Base-by-base conservation (phyloP, 2,329 filamentous ascomycete species). In the Pseudonectria buxi region DNA sequence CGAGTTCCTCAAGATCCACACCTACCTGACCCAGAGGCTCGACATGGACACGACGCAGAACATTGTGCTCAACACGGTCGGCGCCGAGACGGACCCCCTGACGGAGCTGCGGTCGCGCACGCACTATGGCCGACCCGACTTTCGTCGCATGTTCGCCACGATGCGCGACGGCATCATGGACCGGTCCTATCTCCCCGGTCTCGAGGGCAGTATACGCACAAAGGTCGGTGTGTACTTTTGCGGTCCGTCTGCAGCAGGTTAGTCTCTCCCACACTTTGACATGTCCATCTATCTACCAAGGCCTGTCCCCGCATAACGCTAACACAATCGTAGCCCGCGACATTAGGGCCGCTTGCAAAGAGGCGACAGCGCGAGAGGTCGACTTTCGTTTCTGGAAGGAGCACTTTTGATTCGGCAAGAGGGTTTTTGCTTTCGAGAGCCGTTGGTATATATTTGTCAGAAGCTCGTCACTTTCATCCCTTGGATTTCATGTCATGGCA, bases 301-400 rank as follows among this genome's bases (percentile, higher is more conserved):
- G 3, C 6, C 14, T 6, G 4, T 24, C 15, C 2, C 22, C 24
- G 12, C 10, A 10, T 13, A 24, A 30, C n/a, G 22, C 64, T 71
- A 57, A 72, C 57, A 10, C n/a, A 31, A 31, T 29, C 12, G 69
- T 75, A 64, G 90, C 90, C 6, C 76, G 88, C 47, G 78, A 86
- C 53, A 95, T 98, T 58, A 83, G 85, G 62, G 77, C 78, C 56
- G 89, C 90, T 12, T 84, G 86, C 48, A 84, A 83, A 55, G 61
- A 69, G 35, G 82, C 83, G 12, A 85, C 79, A 10, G 79, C 76
- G 26, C 76, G 76, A 44, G 85, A 94, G 49, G 87, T 98, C 38
- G 78, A 81, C 54, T 98, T 96, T 69, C 85, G 86, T 53, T 98
- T 98, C 71, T 98, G 92, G 92, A 98, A 98, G 69, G 92, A 98